These are phyloP conservation scores for Zymoseptoria pseudotritici DNA, from an alignment of 2,329 filamentous ascomycete genomes.

Conservation along the genomic window DNA sequence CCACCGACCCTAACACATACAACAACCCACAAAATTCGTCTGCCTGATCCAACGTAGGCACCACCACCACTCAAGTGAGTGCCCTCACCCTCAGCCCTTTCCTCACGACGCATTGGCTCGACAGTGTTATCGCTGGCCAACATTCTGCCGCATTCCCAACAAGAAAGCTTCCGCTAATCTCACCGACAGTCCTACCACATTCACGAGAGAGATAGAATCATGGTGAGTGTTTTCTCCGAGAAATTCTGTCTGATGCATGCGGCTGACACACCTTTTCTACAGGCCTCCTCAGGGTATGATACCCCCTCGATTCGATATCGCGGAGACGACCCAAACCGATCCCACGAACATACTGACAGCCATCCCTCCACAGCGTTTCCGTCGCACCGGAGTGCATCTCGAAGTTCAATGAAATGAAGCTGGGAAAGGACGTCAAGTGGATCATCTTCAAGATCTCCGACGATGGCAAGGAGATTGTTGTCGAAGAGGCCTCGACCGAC, in stretches of 20 bases:
- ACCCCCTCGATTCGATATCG: not conserved
- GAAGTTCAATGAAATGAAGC: constrained; percentile 74
- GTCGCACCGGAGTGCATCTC: constrained; percentile 63
- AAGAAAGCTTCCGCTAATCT: not conserved
- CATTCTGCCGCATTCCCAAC: not conserved
- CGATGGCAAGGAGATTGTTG: constrained; percentile 72
- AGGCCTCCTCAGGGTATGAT: not conserved
- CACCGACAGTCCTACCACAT: not conserved
- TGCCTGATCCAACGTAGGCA: not conserved
- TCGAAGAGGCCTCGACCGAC: constrained; percentile 64
- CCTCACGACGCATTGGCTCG: not conserved
- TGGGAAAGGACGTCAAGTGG: constrained; percentile 69
- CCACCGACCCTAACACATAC: not conserved
- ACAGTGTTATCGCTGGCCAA: not conserved
- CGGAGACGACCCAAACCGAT: not conserved
- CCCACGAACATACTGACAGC: constrained; percentile 1
- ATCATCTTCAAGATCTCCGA: constrained; percentile 84
- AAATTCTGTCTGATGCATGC: not conserved
- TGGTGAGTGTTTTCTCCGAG: not conserved
- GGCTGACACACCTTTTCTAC: not conserved
- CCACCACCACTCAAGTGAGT: not conserved
- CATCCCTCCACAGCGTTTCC: constrained; percentile 51
- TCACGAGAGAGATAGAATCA: not conserved
- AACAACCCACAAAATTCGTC: not conserved
- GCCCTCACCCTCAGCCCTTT: not conserved